phyloP scores from a whole-genome alignment of 257 asterid genomes.

The Nicotiana otophora region DNA sequence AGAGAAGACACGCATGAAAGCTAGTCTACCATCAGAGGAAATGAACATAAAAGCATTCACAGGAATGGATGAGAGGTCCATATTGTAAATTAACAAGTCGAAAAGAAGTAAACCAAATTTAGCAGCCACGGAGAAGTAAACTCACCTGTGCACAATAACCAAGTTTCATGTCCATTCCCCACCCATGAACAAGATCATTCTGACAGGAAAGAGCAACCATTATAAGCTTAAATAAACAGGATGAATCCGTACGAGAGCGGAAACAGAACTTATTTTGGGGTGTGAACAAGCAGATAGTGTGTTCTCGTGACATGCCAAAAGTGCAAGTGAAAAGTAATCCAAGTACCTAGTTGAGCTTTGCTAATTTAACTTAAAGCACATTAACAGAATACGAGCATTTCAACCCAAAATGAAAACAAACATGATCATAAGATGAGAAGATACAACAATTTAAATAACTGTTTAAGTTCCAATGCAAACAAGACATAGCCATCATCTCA shows the following conservation, averaged over 20 bases:
- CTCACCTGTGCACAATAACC: slow-evolving; percentile 97
- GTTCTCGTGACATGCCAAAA: not conserved
- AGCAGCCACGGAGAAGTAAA: not conserved
- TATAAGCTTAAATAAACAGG: not conserved
- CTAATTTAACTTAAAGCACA: not conserved
- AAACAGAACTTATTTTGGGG: not conserved
- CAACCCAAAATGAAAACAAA: not conserved
- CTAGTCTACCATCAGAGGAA: not conserved
- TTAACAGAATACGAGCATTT: not conserved
- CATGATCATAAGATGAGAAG: not conserved
- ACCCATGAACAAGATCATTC: slow-evolving; percentile 99
- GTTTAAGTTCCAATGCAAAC: not conserved
- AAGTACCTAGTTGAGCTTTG: not conserved
- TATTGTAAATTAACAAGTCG: not conserved
- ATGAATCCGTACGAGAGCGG: not conserved
- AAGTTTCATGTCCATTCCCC: slow-evolving; percentile 99
- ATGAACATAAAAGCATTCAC: not conserved
- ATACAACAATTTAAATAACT: not conserved
- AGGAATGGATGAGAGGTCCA: not conserved
- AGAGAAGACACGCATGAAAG: not conserved
- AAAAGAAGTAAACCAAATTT: not conserved
- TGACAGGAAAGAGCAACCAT: slow-evolving; percentile 25
- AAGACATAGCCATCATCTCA: not conserved
- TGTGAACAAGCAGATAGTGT: not conserved
- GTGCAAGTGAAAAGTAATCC: not conserved